phyloP scores from a whole-genome alignment of 768 basidiomycete genomes.

The Lactifluus piperatus region DNA sequence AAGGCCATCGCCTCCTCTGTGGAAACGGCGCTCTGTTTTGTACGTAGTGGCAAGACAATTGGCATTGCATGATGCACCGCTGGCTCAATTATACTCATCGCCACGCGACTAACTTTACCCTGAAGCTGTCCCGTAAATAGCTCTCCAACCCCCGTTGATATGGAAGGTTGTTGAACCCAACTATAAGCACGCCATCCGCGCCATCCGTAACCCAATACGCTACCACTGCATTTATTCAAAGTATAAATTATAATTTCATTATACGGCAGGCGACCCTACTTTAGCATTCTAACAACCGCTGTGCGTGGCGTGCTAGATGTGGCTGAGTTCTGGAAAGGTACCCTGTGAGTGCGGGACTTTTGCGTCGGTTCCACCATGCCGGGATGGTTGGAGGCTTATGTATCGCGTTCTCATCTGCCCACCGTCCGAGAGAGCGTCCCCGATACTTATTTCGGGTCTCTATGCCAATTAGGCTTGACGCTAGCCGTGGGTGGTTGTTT shows the following conservation, averaged over 20 bases:
- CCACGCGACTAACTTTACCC: background rate
- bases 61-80: constrained; percentile 1
- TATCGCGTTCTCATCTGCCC: background rate
- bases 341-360: background rate
- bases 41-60: background rate
- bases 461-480: background rate
- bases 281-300: background rate
- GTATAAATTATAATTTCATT: background rate
- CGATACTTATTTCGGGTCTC: background rate
- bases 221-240: background rate
- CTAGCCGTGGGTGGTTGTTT: no score
- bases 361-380: background rate
- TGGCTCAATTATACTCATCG: background rate
- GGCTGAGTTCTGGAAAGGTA: background rate
- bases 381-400: background rate
- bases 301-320: background rate
- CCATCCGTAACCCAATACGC: background rate
- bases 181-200: no score
- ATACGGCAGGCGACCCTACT: background rate
- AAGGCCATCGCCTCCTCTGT: background rate
- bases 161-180: no score
- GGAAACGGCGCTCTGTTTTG: background rate
- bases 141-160: background rate
- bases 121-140: background rate
- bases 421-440: background rate